phyloP scores from a whole-genome alignment of 345 rosid species.

The Microthlaspi erraticum region DNA sequence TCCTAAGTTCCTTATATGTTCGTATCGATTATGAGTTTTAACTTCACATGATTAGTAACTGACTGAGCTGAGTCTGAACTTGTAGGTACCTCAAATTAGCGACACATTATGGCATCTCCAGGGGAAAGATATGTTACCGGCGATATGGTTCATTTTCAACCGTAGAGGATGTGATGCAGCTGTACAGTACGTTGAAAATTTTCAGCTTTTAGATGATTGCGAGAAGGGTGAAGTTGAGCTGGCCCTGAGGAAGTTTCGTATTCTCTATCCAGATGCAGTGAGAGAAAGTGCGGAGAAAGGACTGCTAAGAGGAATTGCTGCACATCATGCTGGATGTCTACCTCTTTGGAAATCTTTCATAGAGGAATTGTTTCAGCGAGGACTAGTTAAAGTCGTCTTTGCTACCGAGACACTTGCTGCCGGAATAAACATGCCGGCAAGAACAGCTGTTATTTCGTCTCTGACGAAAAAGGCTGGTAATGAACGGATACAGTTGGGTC shows the following conservation, averaged over 20 bases:
- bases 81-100: conserved; percentile 84
- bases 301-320: conserved; percentile 81
- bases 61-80: conserved; percentile 27
- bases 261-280: conserved; percentile 92
- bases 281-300: conserved; percentile 88
- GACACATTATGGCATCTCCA: conserved; percentile 80
- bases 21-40: conserved; percentile 8
- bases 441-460: conserved; percentile 90
- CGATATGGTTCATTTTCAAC: conserved; percentile 94
- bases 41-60: conserved; percentile 12
- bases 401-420: conserved; percentile 99
- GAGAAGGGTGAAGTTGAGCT: conserved; percentile 88
- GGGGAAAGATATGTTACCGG: conserved; percentile 85
- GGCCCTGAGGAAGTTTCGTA: conserved; percentile 76
- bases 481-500: conserved; percentile 74
- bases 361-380: conserved; percentile 90
- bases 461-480: conserved; percentile 71
- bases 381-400: conserved; percentile 90
- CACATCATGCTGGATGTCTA: conserved; percentile 98
- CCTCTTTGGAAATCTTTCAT: conserved; percentile 95
- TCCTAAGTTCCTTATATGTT: conserved; percentile 5
- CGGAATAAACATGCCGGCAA: conserved; percentile 98
- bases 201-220: conserved; percentile 76
- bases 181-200: conserved; percentile 81
- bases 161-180: conserved; percentile 97